These are phyloP conservation scores for Trypanosoma scelopori DNA, from an alignment of 208 protist species.

Conservation along the genomic window DNA sequence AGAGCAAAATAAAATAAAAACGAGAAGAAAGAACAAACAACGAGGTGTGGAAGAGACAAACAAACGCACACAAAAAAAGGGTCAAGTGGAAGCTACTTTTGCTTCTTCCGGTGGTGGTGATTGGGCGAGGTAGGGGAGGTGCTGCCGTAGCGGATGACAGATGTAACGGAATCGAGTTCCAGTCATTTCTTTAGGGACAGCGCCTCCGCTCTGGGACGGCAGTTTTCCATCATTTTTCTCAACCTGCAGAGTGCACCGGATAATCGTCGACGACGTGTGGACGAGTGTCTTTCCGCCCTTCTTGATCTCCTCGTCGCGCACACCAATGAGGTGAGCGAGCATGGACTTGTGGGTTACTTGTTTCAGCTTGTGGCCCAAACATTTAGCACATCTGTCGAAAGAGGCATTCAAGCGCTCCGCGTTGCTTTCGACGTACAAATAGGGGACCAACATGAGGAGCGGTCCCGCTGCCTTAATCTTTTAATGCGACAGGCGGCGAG, in stretches of 20 bases:
- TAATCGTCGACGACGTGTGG: constrained; percentile 46
- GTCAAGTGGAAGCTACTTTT: not conserved
- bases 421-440: constrained; percentile 81
- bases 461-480: constrained; percentile 55
- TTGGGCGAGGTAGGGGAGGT: not conserved
- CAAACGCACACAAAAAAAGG: not conserved
- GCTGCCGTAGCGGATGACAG: constrained; percentile 6
- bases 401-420: constrained; percentile 66
- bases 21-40: not conserved
- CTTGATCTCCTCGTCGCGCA: constrained; percentile 75
- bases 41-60: not conserved
- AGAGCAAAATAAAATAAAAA: too few species aligned
- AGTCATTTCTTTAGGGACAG: constrained; percentile 40
- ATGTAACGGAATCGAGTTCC: constrained; percentile 7
- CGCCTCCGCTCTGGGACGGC: constrained; percentile 57
- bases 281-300: constrained; percentile 75
- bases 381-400: constrained; percentile 59
- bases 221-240: constrained; percentile 70
- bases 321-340: constrained; percentile 51
- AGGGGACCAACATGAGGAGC: constrained; percentile 80
- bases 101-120: not conserved
- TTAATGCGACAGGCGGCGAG: constrained; percentile 60
- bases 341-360: constrained; percentile 57
- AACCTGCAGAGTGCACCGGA: constrained; percentile 68
- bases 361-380: constrained; percentile 60